Base-by-base conservation (phyloP, 164 flowering plant genomes). In the grape (Vitis vinifera) region DNA sequence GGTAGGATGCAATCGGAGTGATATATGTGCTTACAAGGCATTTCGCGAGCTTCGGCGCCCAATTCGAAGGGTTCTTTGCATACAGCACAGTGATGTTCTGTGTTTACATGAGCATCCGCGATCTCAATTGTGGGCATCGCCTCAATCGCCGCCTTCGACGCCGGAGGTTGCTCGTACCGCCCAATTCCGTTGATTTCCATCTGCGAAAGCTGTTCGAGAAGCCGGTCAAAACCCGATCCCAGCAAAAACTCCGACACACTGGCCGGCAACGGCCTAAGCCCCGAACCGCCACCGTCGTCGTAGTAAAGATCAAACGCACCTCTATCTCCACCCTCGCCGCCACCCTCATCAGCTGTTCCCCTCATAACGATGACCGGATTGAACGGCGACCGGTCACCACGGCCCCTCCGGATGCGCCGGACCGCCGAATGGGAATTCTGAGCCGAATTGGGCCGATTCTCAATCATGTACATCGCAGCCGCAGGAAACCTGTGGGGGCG, bases 351-450 rank as follows among this genome's bases (percentile, higher is more conserved):
- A 10, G 75, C 4, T 31, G 83, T 63, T 7, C 86, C 84, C 4
- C 91, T 84, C 0, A 89, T 82, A 5, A 89, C 91, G 29, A 89
- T 83, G 2, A 89, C 93, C 16, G 93, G 93, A 57, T 89, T 89
- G 67, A 88, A 83, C 48, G 86, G 89, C 1, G 92, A 86, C 16
- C 88, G 73, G 56, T 88, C 88, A 0, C 84, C 85, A 15, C 78
- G 77, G 14, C 61, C 77, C 13, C 88, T 55, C 9, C 92, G 75
- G 59, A 62, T 68, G 2, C 89, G 56, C 3, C 87, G 78, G 4
- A 66, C 55, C 16, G 61, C 55, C n/a, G 76, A 55, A 8, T 68
- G 59, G 9, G 80, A 52, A 59, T 14, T 71, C 65, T 49, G 77
- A 10, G 37, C 68, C n/a, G 72, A 37, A 68, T 48, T 52, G 4